These are phyloP conservation scores for Elasticomyces elasticus DNA, from an alignment of 495 filamentous ascomycete species.

Conservation along the genomic window DNA sequence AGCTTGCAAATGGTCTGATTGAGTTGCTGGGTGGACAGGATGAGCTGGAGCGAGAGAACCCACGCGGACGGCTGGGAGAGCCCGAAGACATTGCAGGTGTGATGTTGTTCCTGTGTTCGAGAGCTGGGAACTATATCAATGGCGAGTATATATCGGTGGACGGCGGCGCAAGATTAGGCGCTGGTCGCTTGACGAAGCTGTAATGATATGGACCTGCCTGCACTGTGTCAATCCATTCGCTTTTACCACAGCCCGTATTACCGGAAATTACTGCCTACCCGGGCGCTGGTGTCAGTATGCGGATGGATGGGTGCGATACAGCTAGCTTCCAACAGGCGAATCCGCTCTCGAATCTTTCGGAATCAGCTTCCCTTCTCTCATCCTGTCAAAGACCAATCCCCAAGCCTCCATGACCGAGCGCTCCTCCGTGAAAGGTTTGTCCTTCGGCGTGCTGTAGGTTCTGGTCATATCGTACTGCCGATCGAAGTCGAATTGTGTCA, in stretches of 20 bases:
- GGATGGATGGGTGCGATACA: no score
- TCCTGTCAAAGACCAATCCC: constrained; percentile 27
- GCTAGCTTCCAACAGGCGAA: neutral
- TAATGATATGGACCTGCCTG: neutral
- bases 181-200: constrained; percentile 16
- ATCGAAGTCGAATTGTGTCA: constrained; percentile 31
- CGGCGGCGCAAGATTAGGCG: constrained; percentile 12
- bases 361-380: constrained; percentile 28
- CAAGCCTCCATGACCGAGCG: constrained; percentile 22
- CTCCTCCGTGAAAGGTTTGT: constrained; percentile 26
- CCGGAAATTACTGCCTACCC: no score
- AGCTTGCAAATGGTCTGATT: constrained; percentile 36
- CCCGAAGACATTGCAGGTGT: constrained; percentile 66
- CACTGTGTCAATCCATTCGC: neutral
- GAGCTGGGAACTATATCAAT: constrained; percentile 57
- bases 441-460: constrained; percentile 20
- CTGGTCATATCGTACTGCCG: constrained; percentile 31
- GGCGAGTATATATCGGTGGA: constrained; percentile 18
- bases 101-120: constrained; percentile 62
- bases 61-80: constrained; percentile 60
- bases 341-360: constrained; percentile 13
- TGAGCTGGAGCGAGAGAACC: constrained; percentile 51
- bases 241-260: neutral
- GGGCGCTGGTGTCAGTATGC: no score
- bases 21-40: constrained; percentile 39